Evolutionary conservation across 2,329 filamentous ascomycete genomes (phyloP), one percentile per base, ranked within the genome.

Genomic region (Pseudogymnoascus sp.): DNA sequence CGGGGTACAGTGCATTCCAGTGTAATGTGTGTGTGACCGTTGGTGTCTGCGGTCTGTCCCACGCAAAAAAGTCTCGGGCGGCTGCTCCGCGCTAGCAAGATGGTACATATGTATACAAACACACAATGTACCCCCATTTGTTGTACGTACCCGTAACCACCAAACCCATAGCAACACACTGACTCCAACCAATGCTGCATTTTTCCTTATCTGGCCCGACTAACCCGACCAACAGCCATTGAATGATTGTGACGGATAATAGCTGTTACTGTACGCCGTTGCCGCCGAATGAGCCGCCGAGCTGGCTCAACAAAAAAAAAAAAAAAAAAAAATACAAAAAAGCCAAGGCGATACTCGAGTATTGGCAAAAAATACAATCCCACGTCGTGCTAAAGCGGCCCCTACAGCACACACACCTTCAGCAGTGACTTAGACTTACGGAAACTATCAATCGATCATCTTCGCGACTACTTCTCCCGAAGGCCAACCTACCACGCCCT

Each of bases 391-490:
- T 21, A 21, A 21, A 21, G 21, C 21, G 21, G 21, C 21, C 21
- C 21, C 21, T 21, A 21, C 21, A 21, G 21, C 21, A 21, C 21
- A 21, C 21, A 21, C 21, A 21, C 21, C 21, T 21, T 21, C 21
- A 21, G 21, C 21, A 21, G 21, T 21, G 21, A 21, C 21, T 21
- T 21, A 21, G 21, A 21, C 21, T 21, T 21, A 21, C 21, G 21
- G 21, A 21, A 21, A 21, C 21, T 21, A 21, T 21, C 21, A 21
- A 21, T 21, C 21, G 21, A 21, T 21, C 29, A 33, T 21, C 48
- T 33, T 55, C 48, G 48, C 48, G 29, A 55, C n/a, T 55, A 33
- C 48, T 55, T 55, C 48, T 33, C 48, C 48, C 48, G 48, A 55
- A 4, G 12, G 5, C n/a, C 21, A 18, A 6, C 12, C 45, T 37